Evolutionary conservation across 2,329 filamentous ascomycete species (phyloP), one percentile per base, ranked within the genome.

Genomic region (Aspergillus pseudoviridinutans): DNA sequence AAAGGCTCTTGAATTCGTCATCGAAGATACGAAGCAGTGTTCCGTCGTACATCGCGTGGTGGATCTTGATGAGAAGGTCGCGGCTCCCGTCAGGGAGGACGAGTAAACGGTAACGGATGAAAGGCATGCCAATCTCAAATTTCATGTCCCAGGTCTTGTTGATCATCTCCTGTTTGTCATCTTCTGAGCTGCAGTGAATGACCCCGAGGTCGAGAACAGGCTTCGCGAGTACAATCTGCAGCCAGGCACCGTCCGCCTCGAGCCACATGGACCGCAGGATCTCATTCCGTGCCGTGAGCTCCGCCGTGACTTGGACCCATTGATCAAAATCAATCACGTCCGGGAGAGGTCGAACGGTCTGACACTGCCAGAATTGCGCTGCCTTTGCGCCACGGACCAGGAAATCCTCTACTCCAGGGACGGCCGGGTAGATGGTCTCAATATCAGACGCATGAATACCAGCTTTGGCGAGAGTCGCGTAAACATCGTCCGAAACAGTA

Each of bases 281-380:
- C 8, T 56, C 41, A 32, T 56, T 56, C 5, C 24, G 41, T 8
- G 47, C 28, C 7, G 50, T 53, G 27, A 56, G 17, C 9, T 32
- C 27, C 10, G 28, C 49, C 4, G 46, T 54, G n/a, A 25, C 22
- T 20, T 54, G 17, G 3, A 54, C 38, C 53, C 53, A 54, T 25
- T 50, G 20, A 4, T 29, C 20, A 27, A 38, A 54, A 8, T 27
- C 27, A 20, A 29, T 35, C 44, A 20, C 52, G 12, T 25, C 9
- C 4, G 56, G 56, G 2, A 58, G 56, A 4, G 17, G 27, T 2
- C 52, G 32, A 17, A 58, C 56, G 27, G 56, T 51, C 52, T 46
- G 42, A 3, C 42, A 38, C 29, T 58, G 56, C 56, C 56, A 58
- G 56, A 58, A 58, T 29, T 58, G 52, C 47, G 54, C 56, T 6